Evolutionary conservation across 1,284 basidiomycete species (phyloP), one percentile per base, ranked within the genome.

Genomic region (Laetiporus sulphureus): DNA sequence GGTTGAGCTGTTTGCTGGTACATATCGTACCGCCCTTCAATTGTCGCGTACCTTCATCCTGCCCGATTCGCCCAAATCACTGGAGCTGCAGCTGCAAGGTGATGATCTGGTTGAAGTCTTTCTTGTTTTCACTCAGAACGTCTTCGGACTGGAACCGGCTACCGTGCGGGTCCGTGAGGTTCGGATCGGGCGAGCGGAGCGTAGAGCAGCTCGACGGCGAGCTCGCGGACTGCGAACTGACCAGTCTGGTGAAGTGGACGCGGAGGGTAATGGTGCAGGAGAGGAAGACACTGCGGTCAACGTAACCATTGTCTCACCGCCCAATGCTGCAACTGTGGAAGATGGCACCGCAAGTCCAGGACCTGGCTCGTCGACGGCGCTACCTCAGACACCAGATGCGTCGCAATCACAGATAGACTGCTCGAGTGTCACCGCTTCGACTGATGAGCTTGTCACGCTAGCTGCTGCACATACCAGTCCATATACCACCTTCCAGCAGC

Each of bases 111-210:
- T 91, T 3, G 89, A 92, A 58, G 81, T 91, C 8, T 90, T 90
- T 61, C 69, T 92, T 19, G 83, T 92, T 3, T 92, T 92, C 59
- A 77, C 82, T 3, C 88, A 91, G 57, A 91, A 90, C 52, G 84
- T 92, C 15, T 92, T 92, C 56, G 89, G 90, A 8, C 63, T 92
- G 23, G 89, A 92, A 58, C 89, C 89, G 13, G 88, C 88, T 3
- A 92, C 90, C 1, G 89, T 92, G 16, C 74, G 89, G 20, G 89
- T 92, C n/a, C 79, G 89, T 5, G 90, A 92, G 60, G 89, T 92
- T 19, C 73, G 90, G 32, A 89, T 92, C 36, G 89, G 87, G 12
- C 77, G 90, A 4, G 85, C 86, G 3, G 89, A 91, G 60, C 76
- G 89, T 31, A 67, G 89, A 45, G 87, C 88, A 15, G 88, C 88